Percentiles rank a stretch among this genome's conserved stretches.
These are phyloP conservation scores for Magnaporthales sp. DNA, from an alignment of 2,329 filamentous ascomycete genomes.

Conservation along the genomic window DNA sequence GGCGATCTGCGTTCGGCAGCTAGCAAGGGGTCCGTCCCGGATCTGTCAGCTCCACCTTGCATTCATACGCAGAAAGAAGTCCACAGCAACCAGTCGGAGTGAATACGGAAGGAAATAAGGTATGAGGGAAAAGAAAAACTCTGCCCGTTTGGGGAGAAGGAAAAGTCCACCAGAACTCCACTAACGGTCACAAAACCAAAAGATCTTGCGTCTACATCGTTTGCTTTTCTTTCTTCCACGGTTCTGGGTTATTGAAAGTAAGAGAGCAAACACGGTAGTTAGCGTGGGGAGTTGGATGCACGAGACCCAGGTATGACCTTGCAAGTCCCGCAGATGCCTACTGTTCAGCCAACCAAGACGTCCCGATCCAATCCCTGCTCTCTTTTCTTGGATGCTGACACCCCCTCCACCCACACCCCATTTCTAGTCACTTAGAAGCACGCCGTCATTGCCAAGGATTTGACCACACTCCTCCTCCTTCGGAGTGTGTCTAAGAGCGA, in stretches of 20 bases:
- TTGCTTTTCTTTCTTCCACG: slow-evolving; percentile 10
- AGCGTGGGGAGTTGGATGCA: neutral
- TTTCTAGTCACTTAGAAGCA: neutral
- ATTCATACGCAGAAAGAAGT: neutral
- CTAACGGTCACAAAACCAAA: neutral
- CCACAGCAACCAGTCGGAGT: neutral
- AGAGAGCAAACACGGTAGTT: neutral
- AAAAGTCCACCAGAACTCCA: neutral
- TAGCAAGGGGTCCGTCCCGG: slow-evolving; percentile 1
- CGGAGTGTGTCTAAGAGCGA: neutral
- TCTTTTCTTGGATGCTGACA: neutral
- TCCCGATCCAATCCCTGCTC: neutral
- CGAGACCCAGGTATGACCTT: neutral
- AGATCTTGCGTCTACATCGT: neutral
- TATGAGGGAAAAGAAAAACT: neutral
- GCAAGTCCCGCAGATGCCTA: neutral
- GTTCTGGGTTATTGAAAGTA: neutral
- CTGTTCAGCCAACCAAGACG: neutral
- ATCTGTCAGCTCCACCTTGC: neutral
- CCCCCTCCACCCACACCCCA: neutral
- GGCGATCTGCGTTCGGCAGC: slow-evolving; percentile 1
- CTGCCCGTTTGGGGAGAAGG: neutral
- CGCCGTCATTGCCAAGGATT: neutral
- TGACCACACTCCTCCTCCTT: neutral
- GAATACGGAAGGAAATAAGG: neutral